These are phyloP conservation scores for Pythium periplocum DNA, from an alignment of 352 stramenopile genomes.

Conservation along the genomic window DNA sequence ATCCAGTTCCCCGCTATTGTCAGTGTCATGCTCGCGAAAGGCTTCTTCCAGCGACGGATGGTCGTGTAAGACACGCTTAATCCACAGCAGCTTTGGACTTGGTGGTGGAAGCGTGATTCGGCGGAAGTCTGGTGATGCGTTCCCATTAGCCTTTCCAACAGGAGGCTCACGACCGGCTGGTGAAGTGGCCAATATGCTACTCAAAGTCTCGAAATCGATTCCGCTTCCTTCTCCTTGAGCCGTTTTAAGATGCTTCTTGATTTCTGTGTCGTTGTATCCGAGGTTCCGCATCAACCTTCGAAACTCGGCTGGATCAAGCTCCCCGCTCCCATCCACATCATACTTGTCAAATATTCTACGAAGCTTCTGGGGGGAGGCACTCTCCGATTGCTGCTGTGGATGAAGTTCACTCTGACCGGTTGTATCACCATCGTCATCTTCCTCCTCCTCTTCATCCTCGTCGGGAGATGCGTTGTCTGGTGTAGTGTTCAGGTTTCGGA, in stretches of 20 bases:
- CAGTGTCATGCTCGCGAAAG: conserved; percentile 30
- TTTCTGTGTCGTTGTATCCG: conserved; percentile 24
- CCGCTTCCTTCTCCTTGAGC: conserved; percentile 10
- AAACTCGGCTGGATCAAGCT: conserved; percentile 30
- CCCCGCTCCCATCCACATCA: conserved; percentile 26
- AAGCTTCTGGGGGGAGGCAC: no score
- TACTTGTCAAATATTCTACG: conserved; percentile 28
- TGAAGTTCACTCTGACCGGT: no score
- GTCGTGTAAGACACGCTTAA: conserved; percentile 25
- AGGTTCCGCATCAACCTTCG: conserved; percentile 28
- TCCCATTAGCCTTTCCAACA: no score
- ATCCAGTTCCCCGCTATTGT: conserved; percentile 38
- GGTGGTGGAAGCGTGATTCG: neutral
- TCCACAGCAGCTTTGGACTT: conserved; percentile 9
- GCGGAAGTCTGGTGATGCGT: no score
- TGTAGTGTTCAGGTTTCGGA: conserved; percentile 3
- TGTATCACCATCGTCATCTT: neutral
- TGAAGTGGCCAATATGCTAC: no score
- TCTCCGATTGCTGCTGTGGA: no score
- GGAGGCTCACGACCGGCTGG: no score
- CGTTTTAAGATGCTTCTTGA: conserved; percentile 23
- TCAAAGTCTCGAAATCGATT: conserved; percentile 22
- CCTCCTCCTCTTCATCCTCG: conserved; percentile 1
- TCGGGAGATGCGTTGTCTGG: neutral
- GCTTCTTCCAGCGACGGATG: conserved; percentile 29